Conservation (phyloP, 2,329 filamentous ascomycete species). For the Trichocomaceae sp. region DNA sequence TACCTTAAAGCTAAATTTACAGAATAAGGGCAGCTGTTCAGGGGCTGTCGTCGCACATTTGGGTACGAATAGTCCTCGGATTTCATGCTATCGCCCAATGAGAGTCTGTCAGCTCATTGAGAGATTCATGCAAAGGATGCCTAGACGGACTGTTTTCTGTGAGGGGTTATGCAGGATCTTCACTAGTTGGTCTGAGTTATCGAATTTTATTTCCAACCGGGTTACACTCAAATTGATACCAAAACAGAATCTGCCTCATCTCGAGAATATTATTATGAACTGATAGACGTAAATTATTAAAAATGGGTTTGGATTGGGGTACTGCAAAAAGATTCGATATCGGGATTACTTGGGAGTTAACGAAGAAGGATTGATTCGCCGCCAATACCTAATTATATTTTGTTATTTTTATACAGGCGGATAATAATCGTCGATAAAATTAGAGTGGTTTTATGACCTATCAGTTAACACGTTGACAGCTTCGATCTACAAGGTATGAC, state of each 20-base stretch:
- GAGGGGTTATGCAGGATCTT: slow-evolving; percentile 8
- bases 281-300: too few relatives aligned
- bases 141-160: slow-evolving; percentile 2
- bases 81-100: background rate
- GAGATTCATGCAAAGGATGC: background rate
- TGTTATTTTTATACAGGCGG: too few relatives aligned
- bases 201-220: background rate
- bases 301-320: too few relatives aligned
- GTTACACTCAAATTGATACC: background rate
- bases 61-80: background rate
- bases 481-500: too few relatives aligned
- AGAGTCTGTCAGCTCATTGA: background rate
- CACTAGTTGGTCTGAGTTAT: background rate
- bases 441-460: too few relatives aligned
- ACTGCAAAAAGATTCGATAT: too few relatives aligned
- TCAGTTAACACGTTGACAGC: too few relatives aligned
- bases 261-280: too few relatives aligned
- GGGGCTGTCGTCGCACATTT: background rate
- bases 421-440: too few relatives aligned
- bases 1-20: background rate
- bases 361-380: too few relatives aligned
- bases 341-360: too few relatives aligned
- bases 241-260: background rate
- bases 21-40: background rate
- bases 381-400: too few relatives aligned